Base-by-base conservation (phyloP, 2,329 filamentous ascomycete genomes). In the Ophiostoma sp. region DNA sequence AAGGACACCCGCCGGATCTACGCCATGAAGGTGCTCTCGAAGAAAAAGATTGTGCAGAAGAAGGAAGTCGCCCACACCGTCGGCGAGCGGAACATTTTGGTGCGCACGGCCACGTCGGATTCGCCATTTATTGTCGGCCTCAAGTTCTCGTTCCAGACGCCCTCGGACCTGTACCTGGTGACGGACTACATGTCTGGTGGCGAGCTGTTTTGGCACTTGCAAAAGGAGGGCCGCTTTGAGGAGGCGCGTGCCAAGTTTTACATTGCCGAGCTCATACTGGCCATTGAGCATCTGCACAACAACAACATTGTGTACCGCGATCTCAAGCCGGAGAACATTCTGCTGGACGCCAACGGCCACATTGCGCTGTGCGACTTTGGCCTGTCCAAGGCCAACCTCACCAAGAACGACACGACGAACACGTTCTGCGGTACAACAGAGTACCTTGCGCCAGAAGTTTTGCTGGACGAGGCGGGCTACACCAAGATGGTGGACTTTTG, bases 401-500 rank as follows among this genome's bases (percentile, higher is more conserved):
- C 94, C 8, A 94, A 97, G 80, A 96, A 98, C 77, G 94, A 96
- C 74, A 99, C 95, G 0, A 99, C 95, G 68, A 99, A 98, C 80
- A 99, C 95, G 0, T 99, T 99, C 80, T 99, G 95, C 78, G 95
- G 95, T 72, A 99, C 95, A 0, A 99, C 95, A 0, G 95, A 99
- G 79, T 99, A 99, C 77, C 86, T 99, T 27, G 95, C 95, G 0
- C 95, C 95, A 0, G 95, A 99, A 78, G 95, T 98, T 2, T 84
- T 99, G 17, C 83, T 99, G 64, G 95, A 99, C 75, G 95, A 99
- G 81, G 92, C 93, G 76, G 95, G 95, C 44, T 99, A 99, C 80
- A 98, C 95, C 69, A 98, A 98, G 82, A 98, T 99, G 95, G 95
- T 99, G 7, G 95, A 99, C 79, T 99, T 98, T 79, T 99, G 95